Evolutionary conservation across 768 basidiomycete species (phyloP), one percentile per base, ranked within the genome.

Genomic region (Lactarius tabidus): DNA sequence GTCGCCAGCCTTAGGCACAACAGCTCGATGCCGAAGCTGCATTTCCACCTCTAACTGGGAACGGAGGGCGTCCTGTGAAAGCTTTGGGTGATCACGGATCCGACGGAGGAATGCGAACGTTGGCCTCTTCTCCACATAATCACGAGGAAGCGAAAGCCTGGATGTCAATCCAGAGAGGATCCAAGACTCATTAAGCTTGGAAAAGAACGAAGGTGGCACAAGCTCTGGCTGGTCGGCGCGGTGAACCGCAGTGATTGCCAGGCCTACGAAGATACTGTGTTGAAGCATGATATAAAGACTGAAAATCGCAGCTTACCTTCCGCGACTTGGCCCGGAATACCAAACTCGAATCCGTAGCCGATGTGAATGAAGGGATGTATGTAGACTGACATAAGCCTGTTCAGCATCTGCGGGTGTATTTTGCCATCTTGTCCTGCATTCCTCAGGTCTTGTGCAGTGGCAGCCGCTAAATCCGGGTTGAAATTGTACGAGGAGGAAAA

Each of bases 361-460:
- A 76, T 68, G 68, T 89, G 85, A 54, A 90, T 89, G 45, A 88
- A 62, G 0, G 88, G 84, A 69, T 91, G 89, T 6, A 90, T 29
- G 9, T 87, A 70, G 2, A 85, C 86, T 1, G 78, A 78, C 20
- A 86, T 41, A 66, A 85, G 80, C 14, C 87, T 81, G 53, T 77
- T 79, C 17, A 89, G 70, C 85, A 90, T 85, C 65, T 79, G 74
- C 0, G 84, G 84, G 31, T 82, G 79, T 53, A 64, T 65, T 35
- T 71, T 70, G 28, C 61, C 68, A 28, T 60, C 67, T 28, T 64
- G 66, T 5, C 45, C 71, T 0, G 60, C 51, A 6, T 64, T 69
- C 12, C 67, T 66, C 9, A 70, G 26, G 20, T 57, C 60, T 52
- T 57, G 23, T 35, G 45, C 33, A 23, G 59, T 29, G 41, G 74